Percentiles rank a stretch among this genome's conserved stretches.
phyloP scores from a whole-genome alignment of 352 stramenopile species.

The Phytophthora meadii region DNA sequence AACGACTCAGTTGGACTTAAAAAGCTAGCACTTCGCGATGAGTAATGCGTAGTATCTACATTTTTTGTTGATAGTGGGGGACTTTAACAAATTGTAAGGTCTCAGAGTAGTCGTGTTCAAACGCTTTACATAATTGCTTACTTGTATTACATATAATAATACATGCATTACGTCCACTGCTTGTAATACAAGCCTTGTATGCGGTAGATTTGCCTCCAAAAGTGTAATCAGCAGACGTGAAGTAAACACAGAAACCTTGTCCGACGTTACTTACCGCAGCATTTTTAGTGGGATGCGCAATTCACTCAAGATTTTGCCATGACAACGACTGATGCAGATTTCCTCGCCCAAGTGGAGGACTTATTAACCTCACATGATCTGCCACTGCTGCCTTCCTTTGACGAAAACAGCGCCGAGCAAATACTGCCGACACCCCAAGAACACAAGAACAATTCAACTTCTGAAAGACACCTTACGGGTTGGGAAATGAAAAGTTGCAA shows the following conservation, averaged over 20 bases:
- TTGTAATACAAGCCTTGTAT: too few species aligned
- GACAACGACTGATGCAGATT: constrained; percentile 7
- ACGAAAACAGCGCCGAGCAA: neutral
- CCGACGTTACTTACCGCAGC: neutral
- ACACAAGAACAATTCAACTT: neutral
- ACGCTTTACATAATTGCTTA: too few species aligned
- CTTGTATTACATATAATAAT: too few species aligned
- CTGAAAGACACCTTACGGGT: neutral
- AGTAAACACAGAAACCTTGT: neutral
- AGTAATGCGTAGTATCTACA: too few species aligned
- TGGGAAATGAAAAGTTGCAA: neutral
- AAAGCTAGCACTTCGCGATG: constrained; percentile 1
- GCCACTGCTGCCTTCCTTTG: neutral
- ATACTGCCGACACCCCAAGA: neutral
- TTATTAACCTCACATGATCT: constrained; percentile 9
- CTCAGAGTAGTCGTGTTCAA: too few species aligned
- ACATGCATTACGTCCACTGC: too few species aligned
- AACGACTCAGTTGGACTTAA: constrained; percentile 3
- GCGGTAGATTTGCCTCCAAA: neutral
- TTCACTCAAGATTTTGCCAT: constrained; percentile 5
- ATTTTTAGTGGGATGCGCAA: too few species aligned
- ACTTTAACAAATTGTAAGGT: too few species aligned
- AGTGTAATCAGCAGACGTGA: neutral
- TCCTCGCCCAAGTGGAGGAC: constrained; percentile 17
- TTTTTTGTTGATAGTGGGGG: too few species aligned